Evolutionary conservation across 495 filamentous ascomycete genomes (phyloP).

Genomic region (Neurospora sublineolata): DNA sequence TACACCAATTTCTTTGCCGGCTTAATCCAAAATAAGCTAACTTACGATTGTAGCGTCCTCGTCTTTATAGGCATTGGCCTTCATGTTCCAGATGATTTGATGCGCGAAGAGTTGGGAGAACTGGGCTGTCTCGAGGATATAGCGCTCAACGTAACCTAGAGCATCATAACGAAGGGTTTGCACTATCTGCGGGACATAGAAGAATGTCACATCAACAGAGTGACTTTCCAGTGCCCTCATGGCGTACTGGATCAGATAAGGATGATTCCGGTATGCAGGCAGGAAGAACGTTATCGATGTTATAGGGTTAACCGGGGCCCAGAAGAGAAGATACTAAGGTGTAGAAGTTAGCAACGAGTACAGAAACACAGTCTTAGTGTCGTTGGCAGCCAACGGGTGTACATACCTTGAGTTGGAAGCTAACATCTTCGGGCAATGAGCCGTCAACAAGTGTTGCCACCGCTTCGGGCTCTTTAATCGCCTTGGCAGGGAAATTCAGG

Average conservation of each 20-base stretch:
- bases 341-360: slow-evolving; percentile 23
- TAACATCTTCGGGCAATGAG: slow-evolving; percentile 64
- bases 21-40: background rate
- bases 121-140: slow-evolving; percentile 90
- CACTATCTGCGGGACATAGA: slow-evolving; percentile 96
- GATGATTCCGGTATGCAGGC: slow-evolving; percentile 85
- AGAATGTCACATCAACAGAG: slow-evolving; percentile 92
- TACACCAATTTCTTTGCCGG: background rate
- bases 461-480: slow-evolving; percentile 64
- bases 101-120: slow-evolving; percentile 95
- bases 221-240: slow-evolving; percentile 92
- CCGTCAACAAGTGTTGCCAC: slow-evolving; percentile 71
- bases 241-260: slow-evolving; percentile 91
- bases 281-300: slow-evolving; percentile 88
- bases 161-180: slow-evolving; percentile 93
- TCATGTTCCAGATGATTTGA: slow-evolving; percentile 99
- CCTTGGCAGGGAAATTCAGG: slow-evolving; percentile 71
- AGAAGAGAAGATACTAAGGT: slow-evolving; percentile 78
- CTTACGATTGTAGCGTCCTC: slow-evolving; percentile 82
- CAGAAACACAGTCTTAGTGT: background rate
- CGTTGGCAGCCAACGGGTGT: background rate
- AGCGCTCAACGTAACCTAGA: slow-evolving; percentile 89
- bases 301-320: slow-evolving; percentile 86
- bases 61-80: slow-evolving; percentile 95
- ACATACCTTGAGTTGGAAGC: slow-evolving; percentile 69